phyloP scores from a whole-genome alignment of 1,139 yeast genomes.

The Chernovozyma sophiae-reginae region DNA sequence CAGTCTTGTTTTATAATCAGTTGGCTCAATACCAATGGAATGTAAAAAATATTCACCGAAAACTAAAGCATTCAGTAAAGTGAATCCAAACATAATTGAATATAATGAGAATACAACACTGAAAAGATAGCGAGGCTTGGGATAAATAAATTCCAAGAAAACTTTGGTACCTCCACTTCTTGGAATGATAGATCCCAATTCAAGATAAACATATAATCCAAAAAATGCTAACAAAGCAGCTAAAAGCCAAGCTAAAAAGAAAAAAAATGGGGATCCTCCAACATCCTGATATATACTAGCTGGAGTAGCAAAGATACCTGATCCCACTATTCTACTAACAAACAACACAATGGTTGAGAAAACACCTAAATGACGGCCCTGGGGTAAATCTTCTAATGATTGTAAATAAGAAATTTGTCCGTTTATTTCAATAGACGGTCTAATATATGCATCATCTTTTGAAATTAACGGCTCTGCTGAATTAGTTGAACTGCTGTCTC shows the following conservation, averaged over 20 bases:
- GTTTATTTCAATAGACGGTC: constrained; percentile 9
- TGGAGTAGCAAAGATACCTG: constrained; percentile 73
- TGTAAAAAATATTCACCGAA: constrained; percentile 65
- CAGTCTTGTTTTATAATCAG: constrained; percentile 36
- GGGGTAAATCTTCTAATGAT: constrained; percentile 57
- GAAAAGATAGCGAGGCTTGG: constrained; percentile 54
- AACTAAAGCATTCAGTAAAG: constrained; percentile 60
- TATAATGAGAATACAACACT: constrained; percentile 57
- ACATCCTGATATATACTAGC: constrained; percentile 62
- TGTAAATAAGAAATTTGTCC: constrained; percentile 20
- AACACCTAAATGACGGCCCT: constrained; percentile 68
- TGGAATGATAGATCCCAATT: constrained; percentile 66
- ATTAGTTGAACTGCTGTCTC: constrained; percentile 1
- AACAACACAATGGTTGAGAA: constrained; percentile 62
- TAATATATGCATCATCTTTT: constrained; percentile 5
- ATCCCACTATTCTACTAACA: constrained; percentile 68
- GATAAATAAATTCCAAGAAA: constrained; percentile 62
- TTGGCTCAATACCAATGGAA: constrained; percentile 39
- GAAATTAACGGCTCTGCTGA: not conserved
- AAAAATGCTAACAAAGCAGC: constrained; percentile 62
- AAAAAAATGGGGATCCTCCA: constrained; percentile 61
- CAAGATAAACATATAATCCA: constrained; percentile 63
- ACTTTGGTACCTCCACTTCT: constrained; percentile 74
- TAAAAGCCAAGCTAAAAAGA: constrained; percentile 57
- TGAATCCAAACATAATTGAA: constrained; percentile 60